Base-by-base conservation (phyloP, 768 basidiomycete species). In the Gloeopeniophorella convolvens region DNA sequence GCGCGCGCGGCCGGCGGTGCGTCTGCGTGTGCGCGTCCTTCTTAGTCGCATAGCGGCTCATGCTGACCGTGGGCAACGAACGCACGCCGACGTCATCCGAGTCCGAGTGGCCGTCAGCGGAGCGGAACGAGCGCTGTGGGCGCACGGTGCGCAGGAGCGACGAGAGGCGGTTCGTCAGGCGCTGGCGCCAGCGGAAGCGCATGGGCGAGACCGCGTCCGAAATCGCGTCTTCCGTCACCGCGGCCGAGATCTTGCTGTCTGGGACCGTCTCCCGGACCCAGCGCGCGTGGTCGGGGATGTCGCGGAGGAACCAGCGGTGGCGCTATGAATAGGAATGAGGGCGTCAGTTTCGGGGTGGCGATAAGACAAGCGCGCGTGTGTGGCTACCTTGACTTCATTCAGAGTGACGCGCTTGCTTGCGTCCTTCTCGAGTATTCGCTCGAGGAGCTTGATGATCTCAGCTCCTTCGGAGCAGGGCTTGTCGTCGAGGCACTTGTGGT, bases 401-500 rank as follows among this genome's bases (percentile, higher is more conserved):
- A 97, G 74, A 16, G 80, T 84, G 43, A 95, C 86, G 48, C 94
- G 76, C 62, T 75, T 76, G 24, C 63, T 68, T 5, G 76, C 76
- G 58, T 93, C 84, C 71, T 96, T 97, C 66, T 89, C 78, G 42
- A 98, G 73, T 50, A 97, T 70, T 24, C 74, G 71, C 41, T 82
- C 74, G n/a, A 97, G 70, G 36, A 97, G 69, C 55, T 79, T 72
- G 44, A 93, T 73, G 37, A 88, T 82, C 27, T 78, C 70, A 12
- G 70, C 67, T 0, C 85, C 87, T 51, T 84, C 79, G 2, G 73
- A 70, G 41, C 48, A 45, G 9, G 53, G 44, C 16, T 64, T 62
- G 33, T 71, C 65, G 15, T 42, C 47, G 9, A 39, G 48, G 8
- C 54, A 60, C 18, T 52, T 53, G 7, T 76, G 76, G 46, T 70